Base-by-base conservation (phyloP, 148 eudicot genomes). In the Fallopia convolvulus region DNA sequence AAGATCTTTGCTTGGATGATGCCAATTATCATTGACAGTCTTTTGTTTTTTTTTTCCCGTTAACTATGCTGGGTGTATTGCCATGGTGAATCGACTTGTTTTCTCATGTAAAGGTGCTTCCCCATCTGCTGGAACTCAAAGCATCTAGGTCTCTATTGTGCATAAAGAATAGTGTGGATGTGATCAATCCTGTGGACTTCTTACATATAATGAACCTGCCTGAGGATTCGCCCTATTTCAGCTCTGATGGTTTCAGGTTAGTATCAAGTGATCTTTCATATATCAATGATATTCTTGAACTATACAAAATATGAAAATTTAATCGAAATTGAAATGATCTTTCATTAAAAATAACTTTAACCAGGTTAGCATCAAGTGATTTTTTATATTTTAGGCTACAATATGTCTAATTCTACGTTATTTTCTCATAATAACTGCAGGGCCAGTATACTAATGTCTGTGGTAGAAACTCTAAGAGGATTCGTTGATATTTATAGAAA, bases 161-260 rank as follows among this genome's bases (percentile, higher is more conserved):
- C 79, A 72, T 94, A 78, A 78, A 79, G 76, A 83, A 83, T 32
- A 61, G 12, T 39, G 76, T 92, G 36, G 58, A 84, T 21, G 92
- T 86, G 79, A 87, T 94, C 21, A 79, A 75, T 72, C 84, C 90
- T 56, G 79, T 92, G 12, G 90, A 92, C 82, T 95, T 95, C 76
- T 82, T 91, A 23, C 74, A 81, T 80, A 77, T 92, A 76, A 88
- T 92, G 91, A 88, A 85, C 80, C 81, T 90, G 86, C 89, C 93
- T 40, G 91, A 89, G 71, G 97, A 92, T 82, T 88, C 94, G 8
- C 76, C 90, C 73, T 81, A 81, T 78, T 95, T 90, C 79, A 78
- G 84, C 74, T 87, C 91, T 8, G 90, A 95, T 73, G 77, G 71
- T 63, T 91, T 91, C 87, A 87, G 97, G 98, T 93, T 79, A 44